Conservation (phyloP, 164 flowering plant species). For the Kalanchoe fedtschenkoi region DNA sequence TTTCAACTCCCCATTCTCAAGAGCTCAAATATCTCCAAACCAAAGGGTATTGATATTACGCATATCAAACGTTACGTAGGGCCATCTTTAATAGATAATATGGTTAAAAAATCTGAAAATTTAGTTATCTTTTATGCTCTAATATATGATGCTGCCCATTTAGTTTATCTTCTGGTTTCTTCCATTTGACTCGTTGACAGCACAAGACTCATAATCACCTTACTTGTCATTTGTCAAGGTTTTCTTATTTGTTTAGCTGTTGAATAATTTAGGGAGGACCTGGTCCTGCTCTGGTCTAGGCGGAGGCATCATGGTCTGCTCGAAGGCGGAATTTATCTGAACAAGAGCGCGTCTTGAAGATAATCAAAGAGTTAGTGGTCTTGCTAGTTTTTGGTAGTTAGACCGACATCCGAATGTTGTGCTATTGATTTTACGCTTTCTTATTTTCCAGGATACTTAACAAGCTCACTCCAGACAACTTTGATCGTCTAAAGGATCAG, state of each 20-base stretch:
- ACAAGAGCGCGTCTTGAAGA: conserved; percentile 72
- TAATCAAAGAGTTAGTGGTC: conserved; percentile 75
- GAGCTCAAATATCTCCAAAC: conserved; percentile 42
- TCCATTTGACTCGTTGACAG: too few species aligned
- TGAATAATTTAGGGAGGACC: conserved; percentile 40
- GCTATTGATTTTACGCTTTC: neutral
- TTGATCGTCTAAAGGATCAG: conserved; percentile 92
- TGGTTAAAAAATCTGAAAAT: too few species aligned
- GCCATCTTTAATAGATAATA: neutral
- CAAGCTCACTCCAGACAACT: conserved; percentile 97
- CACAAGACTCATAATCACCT: too few species aligned
- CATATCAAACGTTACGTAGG: neutral
- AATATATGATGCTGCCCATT: neutral
- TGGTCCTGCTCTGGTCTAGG: conserved; percentile 55
- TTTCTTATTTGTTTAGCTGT: neutral
- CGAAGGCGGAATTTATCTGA: conserved; percentile 63
- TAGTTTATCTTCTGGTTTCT: neutral
- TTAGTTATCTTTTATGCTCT: too few species aligned
- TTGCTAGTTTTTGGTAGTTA: neutral
- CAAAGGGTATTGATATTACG: conserved; percentile 38
- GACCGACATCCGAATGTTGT: neutral
- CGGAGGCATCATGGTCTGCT: conserved; percentile 86
- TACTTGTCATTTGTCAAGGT: neutral
- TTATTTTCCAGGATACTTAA: conserved; percentile 67
- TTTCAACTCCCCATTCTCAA: conserved; percentile 41